These are phyloP conservation scores for Linum lewisii DNA, from an alignment of 345 rosid species.

Conservation along the genomic window DNA sequence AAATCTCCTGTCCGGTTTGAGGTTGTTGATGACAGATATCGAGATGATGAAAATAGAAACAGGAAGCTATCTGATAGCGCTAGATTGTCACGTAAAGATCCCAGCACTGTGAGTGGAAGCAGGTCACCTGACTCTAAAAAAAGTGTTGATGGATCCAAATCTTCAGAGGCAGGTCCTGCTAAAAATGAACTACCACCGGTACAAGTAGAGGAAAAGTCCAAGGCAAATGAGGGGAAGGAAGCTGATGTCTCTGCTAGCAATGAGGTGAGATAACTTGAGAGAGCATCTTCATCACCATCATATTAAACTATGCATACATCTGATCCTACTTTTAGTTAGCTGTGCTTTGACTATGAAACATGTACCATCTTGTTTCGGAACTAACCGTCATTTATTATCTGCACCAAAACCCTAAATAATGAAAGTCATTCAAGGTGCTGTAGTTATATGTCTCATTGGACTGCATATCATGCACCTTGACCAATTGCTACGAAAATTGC, in stretches of 20 bases:
- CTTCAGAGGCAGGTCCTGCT: conserved; percentile 25
- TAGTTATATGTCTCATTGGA: no score
- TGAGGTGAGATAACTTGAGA: conserved; percentile 16
- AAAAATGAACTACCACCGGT: conserved; percentile 19
- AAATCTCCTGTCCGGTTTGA: conserved; percentile 58
- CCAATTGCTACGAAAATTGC: conserved; percentile 11
- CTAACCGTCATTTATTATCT: neutral
- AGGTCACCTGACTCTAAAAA: conserved; percentile 37
- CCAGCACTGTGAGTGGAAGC: conserved; percentile 19
- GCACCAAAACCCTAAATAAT: neutral
- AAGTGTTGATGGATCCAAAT: conserved; percentile 20
- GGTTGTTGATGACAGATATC: conserved; percentile 72
- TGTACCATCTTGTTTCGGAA: neutral
- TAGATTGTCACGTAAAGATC: conserved; percentile 23
- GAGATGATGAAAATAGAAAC: conserved; percentile 35
- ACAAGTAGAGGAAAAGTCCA: conserved; percentile 19
- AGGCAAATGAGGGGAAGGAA: conserved; percentile 19
- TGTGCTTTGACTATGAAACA: neutral
- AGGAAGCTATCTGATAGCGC: conserved; percentile 25
- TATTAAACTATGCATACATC: no score
- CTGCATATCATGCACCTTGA: no score
- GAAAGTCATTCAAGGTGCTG: no score
- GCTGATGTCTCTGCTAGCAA: conserved; percentile 15
- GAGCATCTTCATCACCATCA: no score
- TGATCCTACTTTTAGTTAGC: no score